Conservation (phyloP, 2,329 filamentous ascomycete species). For the Annulohypoxylon truncatum region DNA sequence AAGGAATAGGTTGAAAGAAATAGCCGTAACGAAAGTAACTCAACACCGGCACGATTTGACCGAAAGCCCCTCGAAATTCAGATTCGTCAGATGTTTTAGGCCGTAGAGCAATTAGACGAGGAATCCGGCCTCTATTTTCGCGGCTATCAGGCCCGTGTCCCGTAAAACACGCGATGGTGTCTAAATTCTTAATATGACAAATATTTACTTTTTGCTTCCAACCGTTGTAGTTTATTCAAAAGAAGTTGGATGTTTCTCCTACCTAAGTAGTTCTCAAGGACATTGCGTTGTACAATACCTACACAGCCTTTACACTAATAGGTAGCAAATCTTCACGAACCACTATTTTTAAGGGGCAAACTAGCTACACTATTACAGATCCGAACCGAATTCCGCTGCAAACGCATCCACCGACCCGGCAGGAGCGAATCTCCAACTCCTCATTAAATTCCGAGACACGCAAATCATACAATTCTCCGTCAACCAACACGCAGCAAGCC, state of each 20-base stretch:
- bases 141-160: conserved; percentile 38
- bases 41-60: conserved; percentile 24
- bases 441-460: conserved; percentile 24
- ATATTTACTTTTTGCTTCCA: background rate
- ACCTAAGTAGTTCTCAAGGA: background rate
- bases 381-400: conserved; percentile 26
- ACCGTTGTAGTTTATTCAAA: background rate
- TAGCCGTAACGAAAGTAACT: conserved; percentile 29
- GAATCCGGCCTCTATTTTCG: conserved; percentile 12
- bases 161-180: conserved; percentile 22
- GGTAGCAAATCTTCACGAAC: background rate
- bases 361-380: conserved; percentile 5
- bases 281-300: conserved; percentile 9
- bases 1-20: conserved; percentile 25
- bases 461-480: background rate
- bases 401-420: conserved; percentile 17
- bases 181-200: background rate
- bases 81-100: conserved; percentile 7
- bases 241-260: background rate
- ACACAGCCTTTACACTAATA: no score
- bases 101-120: conserved; percentile 23
- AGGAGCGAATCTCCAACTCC: conserved; percentile 5
- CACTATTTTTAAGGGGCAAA: conserved; percentile 11
- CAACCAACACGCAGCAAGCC: conserved; percentile 7
- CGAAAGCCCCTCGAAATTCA: conserved; percentile 18